Conservation (phyloP, 208 protist genomes). For the Acanthamoeba sp. region DNA sequence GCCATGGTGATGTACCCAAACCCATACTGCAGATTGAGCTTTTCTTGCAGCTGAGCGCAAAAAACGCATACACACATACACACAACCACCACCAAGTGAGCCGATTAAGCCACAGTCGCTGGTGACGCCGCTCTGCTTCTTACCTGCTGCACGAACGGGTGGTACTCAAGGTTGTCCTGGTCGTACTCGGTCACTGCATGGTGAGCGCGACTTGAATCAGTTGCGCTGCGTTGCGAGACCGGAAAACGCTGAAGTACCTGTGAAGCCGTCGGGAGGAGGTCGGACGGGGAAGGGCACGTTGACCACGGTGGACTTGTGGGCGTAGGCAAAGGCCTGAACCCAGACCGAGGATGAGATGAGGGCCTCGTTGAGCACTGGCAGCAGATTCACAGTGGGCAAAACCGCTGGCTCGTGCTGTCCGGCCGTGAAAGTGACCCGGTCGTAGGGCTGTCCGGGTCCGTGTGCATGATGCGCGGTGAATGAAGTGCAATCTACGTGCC, state of each 20-base stretch:
- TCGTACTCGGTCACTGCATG: conserved; percentile 48
- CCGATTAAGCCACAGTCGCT: neutral
- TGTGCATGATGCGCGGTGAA: no score
- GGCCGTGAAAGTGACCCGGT: conserved; percentile 77
- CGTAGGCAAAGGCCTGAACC: conserved; percentile 78
- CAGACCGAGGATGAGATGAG: conserved; percentile 84
- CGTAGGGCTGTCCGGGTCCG: conserved; percentile 48
- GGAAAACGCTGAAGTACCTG: neutral
- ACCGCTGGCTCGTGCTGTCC: conserved; percentile 82
- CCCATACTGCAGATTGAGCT: conserved; percentile 1
- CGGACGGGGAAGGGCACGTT: conserved; percentile 25
- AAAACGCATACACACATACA: neutral
- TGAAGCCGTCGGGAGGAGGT: conserved; percentile 19
- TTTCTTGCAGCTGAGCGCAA: neutral
- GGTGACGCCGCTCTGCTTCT: neutral
- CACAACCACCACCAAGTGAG: neutral
- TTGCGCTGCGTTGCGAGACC: neutral
- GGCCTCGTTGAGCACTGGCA: conserved; percentile 83
- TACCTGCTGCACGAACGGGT: conserved; percentile 63
- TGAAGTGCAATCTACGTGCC: no score
- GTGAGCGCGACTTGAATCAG: neutral
- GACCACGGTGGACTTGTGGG: conserved; percentile 34
- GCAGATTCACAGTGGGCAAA: conserved; percentile 74
- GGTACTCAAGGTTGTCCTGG: conserved; percentile 34
- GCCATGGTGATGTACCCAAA: conserved; percentile 74